Conservation (phyloP, 73 alveolate genomes). For the Uronychia setigera region DNA sequence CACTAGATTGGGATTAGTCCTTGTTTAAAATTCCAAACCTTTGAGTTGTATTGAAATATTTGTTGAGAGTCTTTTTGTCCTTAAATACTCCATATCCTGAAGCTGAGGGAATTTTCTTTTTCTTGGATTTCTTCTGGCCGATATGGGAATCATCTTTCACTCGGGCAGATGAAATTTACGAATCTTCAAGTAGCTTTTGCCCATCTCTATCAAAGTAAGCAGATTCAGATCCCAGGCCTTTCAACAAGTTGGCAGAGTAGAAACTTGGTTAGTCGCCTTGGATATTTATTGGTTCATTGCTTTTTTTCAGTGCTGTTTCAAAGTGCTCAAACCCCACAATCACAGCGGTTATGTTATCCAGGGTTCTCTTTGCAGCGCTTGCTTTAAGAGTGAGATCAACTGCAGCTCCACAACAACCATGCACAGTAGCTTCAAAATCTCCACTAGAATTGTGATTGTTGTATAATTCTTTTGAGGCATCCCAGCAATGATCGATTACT, state of each 20-base stretch:
- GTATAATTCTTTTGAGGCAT: conserved; percentile 13
- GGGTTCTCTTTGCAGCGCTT: conserved; percentile 46
- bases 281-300: background rate
- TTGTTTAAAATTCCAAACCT: background rate
- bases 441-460: background rate
- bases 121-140: background rate
- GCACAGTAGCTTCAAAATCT: background rate
- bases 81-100: too few species aligned
- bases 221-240: background rate
- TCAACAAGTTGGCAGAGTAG: background rate
- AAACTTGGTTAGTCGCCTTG: background rate
- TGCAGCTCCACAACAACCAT: conserved; percentile 44
- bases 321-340: conserved; percentile 74
- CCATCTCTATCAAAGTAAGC: background rate
- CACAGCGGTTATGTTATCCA: conserved; percentile 76
- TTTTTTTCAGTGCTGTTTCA: background rate
- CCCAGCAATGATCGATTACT: conserved; percentile 38
- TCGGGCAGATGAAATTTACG: background rate
- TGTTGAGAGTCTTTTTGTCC: too few species aligned
- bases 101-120: background rate
- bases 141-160: background rate
- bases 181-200: background rate
- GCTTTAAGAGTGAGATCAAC: conserved; percentile 45
- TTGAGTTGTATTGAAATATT: background rate
- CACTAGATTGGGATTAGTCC: background rate